Percentiles rank a stretch among this genome's conserved stretches.
Conservation (phyloP, 106 monocot genomes). For the Acorus calamus region DNA sequence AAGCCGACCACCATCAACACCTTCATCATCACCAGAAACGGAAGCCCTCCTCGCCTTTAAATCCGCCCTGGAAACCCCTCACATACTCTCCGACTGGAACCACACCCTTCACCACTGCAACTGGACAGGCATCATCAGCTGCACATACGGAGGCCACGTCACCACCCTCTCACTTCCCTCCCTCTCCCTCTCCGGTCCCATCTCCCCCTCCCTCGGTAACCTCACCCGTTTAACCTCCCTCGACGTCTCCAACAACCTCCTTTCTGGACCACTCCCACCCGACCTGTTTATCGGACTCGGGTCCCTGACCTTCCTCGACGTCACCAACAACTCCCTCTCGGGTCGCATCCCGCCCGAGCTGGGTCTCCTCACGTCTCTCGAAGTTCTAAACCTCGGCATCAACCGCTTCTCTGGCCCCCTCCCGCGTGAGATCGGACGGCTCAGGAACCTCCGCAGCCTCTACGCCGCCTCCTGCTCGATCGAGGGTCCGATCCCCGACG, state of each 20-base stretch:
- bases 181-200: neutral
- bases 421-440: neutral
- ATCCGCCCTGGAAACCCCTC: neutral
- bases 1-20: too few species aligned
- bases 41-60: neutral
- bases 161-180: neutral
- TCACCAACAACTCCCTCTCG: too few species aligned
- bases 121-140: neutral
- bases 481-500: neutral
- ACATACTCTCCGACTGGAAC: neutral
- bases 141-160: neutral
- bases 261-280: neutral
- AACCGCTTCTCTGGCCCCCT: too few species aligned
- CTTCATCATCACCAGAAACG: neutral
- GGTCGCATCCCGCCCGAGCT: too few species aligned
- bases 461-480: neutral
- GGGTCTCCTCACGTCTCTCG: too few species aligned
- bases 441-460: neutral
- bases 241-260: neutral
- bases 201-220: too few species aligned
- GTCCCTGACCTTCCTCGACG: constrained; percentile 1
- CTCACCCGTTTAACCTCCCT: neutral
- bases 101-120: neutral
- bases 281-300: too few species aligned
- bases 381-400: too few species aligned